Evolutionary conservation across 441 rosid species (phyloP), one percentile per base, ranked within the genome.

Genomic region (Euphorbia celastroides): DNA sequence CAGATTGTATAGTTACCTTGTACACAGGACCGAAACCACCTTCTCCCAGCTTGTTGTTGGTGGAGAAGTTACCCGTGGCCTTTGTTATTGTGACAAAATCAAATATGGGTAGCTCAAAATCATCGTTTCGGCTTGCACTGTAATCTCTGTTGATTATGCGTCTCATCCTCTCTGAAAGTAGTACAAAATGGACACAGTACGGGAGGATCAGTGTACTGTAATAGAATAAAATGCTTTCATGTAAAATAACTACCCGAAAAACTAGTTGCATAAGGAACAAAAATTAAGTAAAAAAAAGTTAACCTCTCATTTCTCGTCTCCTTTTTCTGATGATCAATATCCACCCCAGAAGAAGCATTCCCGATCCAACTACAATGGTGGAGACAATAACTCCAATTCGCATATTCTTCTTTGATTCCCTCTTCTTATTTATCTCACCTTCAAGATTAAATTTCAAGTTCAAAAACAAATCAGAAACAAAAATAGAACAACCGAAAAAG

Each of bases 11-110:
- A n/a, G n/a, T 54, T 58, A 80, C 81, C 80, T 71, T 73, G 64
- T 75, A 77, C 2, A 80, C 84, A 19, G 71, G 74, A 9, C 81
- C 81, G 10, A 70, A 80, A 7, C 84, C 84, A 0, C 84, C 81
- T 25, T 17, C 61, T 63, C 84, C 84, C 32, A 80, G 44, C 63
- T 71, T 75, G 63, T 71, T 75, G n/a, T 59, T 5, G 1, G n/a
- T 38, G 20, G 78, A 67, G 68, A 82, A 82, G 51, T 67, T 65
- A 36, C 68, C 60, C 0, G 79, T 75, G 5, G 79, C 82, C 19
- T 22, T 17, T 4, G 31, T 62, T n/a, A 82, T 48, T 1, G 17
- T 31, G 9, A 5, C 32, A 0, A 77, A 50, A 64, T 74, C 74
- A 14, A 79, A 70, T 7, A 72, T 13, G 0, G 79, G 78, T 16